Evolutionary conservation across 805 yeast genomes (phyloP).

Genomic region (Saccharomycopsis capsularis): DNA sequence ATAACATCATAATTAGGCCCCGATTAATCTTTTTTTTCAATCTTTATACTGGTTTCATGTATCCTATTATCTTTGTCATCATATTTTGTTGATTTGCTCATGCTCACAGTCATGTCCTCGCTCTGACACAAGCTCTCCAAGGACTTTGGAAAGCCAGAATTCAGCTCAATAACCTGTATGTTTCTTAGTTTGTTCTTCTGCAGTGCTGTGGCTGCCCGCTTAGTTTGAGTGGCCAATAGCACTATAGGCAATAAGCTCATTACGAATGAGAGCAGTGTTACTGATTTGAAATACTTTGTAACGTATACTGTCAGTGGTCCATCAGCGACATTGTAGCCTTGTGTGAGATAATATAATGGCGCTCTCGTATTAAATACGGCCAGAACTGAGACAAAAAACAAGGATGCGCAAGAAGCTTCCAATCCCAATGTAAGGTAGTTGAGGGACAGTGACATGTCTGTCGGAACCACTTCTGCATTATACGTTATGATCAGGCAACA

Average conservation of each 20-base stretch:
- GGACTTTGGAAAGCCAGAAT: too few species aligned
- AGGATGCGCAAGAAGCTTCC: not conserved
- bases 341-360: constrained; percentile 2
- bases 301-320: not conserved
- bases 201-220: not conserved
- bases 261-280: constrained; percentile 1
- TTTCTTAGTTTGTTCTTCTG: not conserved
- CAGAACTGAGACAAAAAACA: constrained; percentile 1
- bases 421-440: not conserved
- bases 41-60: too few species aligned
- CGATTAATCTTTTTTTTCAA: too few species aligned
- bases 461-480: not conserved
- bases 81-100: too few species aligned
- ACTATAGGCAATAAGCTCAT: constrained; percentile 1
- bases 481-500: constrained; percentile 8
- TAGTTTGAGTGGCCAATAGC: not conserved
- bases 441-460: not conserved
- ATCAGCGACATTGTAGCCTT: not conserved
- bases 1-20: too few species aligned
- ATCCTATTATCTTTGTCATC: too few species aligned
- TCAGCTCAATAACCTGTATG: not conserved
- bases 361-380: not conserved
- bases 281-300: constrained; percentile 4
- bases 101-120: too few species aligned
- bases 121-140: too few species aligned